Base-by-base conservation (phyloP, 164 flowering plant genomes). In the Liquidambar formosana region DNA sequence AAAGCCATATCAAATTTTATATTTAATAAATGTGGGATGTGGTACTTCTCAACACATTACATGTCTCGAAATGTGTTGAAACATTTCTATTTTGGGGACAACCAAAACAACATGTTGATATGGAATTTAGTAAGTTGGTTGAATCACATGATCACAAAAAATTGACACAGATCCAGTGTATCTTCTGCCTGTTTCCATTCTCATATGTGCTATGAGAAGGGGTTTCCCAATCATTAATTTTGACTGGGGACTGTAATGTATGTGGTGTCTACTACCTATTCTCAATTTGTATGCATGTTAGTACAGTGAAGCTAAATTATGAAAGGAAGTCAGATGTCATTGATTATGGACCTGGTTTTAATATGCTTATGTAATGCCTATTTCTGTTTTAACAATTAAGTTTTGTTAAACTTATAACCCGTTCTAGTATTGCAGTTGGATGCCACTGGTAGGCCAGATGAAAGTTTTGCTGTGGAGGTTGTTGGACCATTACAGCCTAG, bases 361-460 rank as follows among this genome's bases (percentile, higher is more conserved):
- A 10, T 12, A 57, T 13, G n/a, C 57, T 19, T 5, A 11, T 6
- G 1, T 4, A 15, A 8, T 61, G 15, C n/a, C n/a, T 61, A 14
- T 59, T 13, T 61, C 25, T 33, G 38, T 19, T 52, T 58, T 23
- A 21, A 26, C 52, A 15, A 44, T 19, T 41, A 33, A 28, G 4
- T 23, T 18, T 11, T 67, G 6, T n/a, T 28, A 5, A 61, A 41
- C 15, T 13, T 25, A 13, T 12, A 26, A n/a, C 13, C 44, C 22
- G 64, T 73, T 71, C 63, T 79, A 69, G 27, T 61, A 65, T 38
- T 86, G 78, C 83, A 93, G 99, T 73, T 95, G 84, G 97, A 94
- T 75, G 92, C 94, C 69, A 75, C 79, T 14, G 99, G 99, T 58
- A 85, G 97, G 74, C 98, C 97, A 61, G 99, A 95, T 86, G 99